A percentile compares a stretch with the other conserved stretches of the same genome.
Conservation (phyloP, 768 basidiomycete species). For the Naganishia vishniacii region DNA sequence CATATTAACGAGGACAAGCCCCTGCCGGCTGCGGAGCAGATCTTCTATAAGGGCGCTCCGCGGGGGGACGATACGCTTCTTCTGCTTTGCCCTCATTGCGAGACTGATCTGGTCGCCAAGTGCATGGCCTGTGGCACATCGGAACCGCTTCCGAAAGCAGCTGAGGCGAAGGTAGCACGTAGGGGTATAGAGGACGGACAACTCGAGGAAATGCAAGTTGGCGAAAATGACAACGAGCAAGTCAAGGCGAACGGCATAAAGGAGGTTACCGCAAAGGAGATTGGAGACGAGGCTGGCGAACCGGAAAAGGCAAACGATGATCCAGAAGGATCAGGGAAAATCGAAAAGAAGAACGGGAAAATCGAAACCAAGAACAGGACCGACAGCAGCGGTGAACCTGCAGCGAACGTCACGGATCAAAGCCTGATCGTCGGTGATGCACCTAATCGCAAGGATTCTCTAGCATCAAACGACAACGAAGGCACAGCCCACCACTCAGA, state of each 20-base stretch:
- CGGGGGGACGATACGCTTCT: conserved; percentile 5
- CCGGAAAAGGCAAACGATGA: not conserved
- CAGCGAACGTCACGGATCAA: no score
- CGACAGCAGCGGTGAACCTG: no score
- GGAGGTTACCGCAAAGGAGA: not conserved
- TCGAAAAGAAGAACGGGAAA: no score
- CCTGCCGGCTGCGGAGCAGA: not conserved
- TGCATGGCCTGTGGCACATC: conserved; percentile 14
- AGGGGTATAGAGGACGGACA: not conserved
- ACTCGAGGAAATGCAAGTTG: not conserved
- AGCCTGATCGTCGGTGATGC: no score
- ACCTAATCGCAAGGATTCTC: no score
- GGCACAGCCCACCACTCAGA: no score
- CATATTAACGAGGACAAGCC: conserved; percentile 16
- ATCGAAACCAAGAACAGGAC: no score
- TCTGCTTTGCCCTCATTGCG: conserved; percentile 9
- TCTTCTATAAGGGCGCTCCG: conserved; percentile 2
- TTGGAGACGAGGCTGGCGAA: not conserved
- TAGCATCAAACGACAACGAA: no score
- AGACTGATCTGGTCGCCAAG: conserved; percentile 4
- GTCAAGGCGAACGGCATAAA: not conserved
- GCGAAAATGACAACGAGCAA: not conserved
- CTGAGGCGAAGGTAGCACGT: not conserved
- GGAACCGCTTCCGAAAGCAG: not conserved
- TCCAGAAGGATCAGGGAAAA: no score